Percentiles rank a stretch among this genome's conserved stretches.
Evolutionary conservation across 2,329 filamentous ascomycete species (phyloP).

Genomic region (Claviceps paspali): DNA sequence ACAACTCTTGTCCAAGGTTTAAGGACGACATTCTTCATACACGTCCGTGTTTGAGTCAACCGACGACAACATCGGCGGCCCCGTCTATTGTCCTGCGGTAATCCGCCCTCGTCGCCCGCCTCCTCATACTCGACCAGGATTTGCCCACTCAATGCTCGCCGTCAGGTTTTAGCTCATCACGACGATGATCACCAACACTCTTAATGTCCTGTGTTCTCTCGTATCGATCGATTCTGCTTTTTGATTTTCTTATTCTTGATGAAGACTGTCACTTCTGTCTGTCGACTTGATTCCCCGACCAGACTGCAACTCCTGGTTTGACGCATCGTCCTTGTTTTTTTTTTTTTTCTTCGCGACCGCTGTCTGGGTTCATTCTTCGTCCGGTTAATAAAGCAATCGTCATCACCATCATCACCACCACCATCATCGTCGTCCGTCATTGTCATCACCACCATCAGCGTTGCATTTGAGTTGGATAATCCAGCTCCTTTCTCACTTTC

Average conservation of each 20-base stretch:
- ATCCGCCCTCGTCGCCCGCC: conserved; percentile 1
- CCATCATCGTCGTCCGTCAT: neutral
- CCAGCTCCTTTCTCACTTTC: conserved; percentile 7
- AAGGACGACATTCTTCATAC: neutral
- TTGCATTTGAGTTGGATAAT: conserved; percentile 11
- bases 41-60: neutral
- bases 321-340: conserved; percentile 1
- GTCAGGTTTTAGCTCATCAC: conserved; percentile 23
- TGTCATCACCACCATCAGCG: conserved; percentile 2
- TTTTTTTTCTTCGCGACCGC: neutral
- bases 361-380: conserved; percentile 7
- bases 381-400: neutral
- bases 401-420: conserved; percentile 5
- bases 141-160: conserved; percentile 1
- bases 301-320: conserved; percentile 4
- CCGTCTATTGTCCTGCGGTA: conserved; percentile 2
- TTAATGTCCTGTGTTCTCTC: conserved; percentile 31
- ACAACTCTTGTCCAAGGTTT: neutral
- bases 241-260: conserved; percentile 18
- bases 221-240: conserved; percentile 38
- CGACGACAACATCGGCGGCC: neutral
- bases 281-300: conserved; percentile 7
- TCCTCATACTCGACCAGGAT: conserved; percentile 2
- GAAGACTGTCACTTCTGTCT: conserved; percentile 16
- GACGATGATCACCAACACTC: conserved; percentile 41